Evolutionary conservation across 345 rosid species (phyloP).

Genomic region (Eucalyptus camaldulensis): DNA sequence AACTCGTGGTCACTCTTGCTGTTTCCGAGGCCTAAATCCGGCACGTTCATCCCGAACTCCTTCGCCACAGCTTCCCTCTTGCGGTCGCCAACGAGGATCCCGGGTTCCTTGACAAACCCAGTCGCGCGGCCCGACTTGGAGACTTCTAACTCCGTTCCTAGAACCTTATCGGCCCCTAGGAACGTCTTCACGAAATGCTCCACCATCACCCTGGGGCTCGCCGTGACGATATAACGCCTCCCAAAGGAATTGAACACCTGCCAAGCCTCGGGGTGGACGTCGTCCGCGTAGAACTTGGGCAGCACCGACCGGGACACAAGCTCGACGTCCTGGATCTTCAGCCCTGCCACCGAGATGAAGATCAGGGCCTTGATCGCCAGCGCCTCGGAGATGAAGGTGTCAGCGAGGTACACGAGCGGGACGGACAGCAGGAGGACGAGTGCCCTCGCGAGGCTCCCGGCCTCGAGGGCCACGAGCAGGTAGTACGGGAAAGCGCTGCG

Average conservation of each 20-base stretch:
- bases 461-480: constrained; percentile 83
- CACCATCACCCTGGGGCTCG: constrained; percentile 74
- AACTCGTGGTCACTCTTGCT: constrained; percentile 63
- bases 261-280: constrained; percentile 85
- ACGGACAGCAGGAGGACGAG: constrained; percentile 45
- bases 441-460: constrained; percentile 68
- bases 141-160: constrained; percentile 72
- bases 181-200: constrained; percentile 69
- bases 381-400: constrained; percentile 54
- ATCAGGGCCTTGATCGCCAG: constrained; percentile 51
- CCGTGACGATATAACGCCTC: constrained; percentile 59
- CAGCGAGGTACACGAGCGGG: constrained; percentile 62
- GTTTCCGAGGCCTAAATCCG: constrained; percentile 82
- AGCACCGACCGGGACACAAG: constrained; percentile 71
- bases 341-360: constrained; percentile 60
- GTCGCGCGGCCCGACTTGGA: constrained; percentile 70
- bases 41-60: constrained; percentile 51
- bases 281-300: constrained; percentile 76
- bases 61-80: constrained; percentile 50
- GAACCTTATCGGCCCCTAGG: constrained; percentile 69
- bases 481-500: constrained; percentile 77
- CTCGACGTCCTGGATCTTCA: constrained; percentile 62
- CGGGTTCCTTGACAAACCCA: constrained; percentile 61
- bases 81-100: constrained; percentile 50
- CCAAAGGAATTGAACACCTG: constrained; percentile 71